Percentiles rank a stretch among this genome's conserved stretches.
phyloP scores from a whole-genome alignment of 805 yeast species.

The Clavispora carvajalis region DNA sequence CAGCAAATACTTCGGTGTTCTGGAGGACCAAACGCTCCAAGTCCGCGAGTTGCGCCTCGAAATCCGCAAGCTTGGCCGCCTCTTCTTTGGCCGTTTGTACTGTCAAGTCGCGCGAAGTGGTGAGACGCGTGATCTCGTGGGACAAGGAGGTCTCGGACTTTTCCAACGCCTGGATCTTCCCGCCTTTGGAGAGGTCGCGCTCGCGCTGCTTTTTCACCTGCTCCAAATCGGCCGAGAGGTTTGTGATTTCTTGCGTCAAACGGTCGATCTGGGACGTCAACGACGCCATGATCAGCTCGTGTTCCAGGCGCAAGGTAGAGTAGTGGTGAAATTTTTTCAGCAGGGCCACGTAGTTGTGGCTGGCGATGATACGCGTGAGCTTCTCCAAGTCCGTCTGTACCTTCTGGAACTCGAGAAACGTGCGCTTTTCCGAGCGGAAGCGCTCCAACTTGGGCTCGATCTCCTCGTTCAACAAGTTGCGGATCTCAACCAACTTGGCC shows the following conservation, averaged over 20 bases:
- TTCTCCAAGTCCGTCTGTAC: conserved; percentile 77
- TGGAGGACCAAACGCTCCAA: conserved; percentile 31
- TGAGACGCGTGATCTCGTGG: conserved; percentile 62
- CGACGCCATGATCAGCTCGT: conserved; percentile 35
- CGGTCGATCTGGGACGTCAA: conserved; percentile 42
- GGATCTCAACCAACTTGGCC: conserved; percentile 72
- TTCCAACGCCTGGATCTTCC: conserved; percentile 57
- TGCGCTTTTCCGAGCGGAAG: conserved; percentile 73
- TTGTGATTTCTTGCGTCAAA: conserved; percentile 49
- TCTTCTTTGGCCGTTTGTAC: conserved; percentile 50
- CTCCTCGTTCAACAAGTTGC: conserved; percentile 70
- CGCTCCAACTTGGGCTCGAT: conserved; percentile 88
- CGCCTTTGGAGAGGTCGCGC: conserved; percentile 55
- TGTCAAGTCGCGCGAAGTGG: conserved; percentile 58
- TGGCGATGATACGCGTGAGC: conserved; percentile 64
- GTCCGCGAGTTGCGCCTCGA: conserved; percentile 26
- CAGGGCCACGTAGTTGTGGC: conserved; percentile 58
- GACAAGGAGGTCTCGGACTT: conserved; percentile 47
- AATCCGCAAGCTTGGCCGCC: conserved; percentile 6
- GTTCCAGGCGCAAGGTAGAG: conserved; percentile 37
- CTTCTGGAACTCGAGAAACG: conserved; percentile 81
- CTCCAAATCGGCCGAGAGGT: conserved; percentile 56
- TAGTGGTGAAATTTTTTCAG: conserved; percentile 39
- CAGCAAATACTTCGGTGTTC: conserved; percentile 32
- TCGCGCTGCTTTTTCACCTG: conserved; percentile 49